Conservation (phyloP, 768 basidiomycete species). For the Leccinum boreale region DNA sequence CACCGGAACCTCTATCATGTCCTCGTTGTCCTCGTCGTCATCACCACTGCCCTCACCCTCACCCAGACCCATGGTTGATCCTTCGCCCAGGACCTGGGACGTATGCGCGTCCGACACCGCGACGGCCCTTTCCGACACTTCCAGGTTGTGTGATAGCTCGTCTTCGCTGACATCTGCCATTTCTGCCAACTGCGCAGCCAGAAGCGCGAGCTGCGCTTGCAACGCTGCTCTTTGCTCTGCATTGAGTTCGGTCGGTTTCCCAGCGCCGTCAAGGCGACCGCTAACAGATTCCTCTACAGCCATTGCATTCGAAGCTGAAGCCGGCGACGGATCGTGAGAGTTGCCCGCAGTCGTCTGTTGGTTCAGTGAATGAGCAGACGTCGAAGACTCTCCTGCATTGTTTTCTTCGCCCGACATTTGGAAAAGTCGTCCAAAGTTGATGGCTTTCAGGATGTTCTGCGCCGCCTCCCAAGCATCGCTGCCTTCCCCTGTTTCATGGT, state of each 20-base stretch:
- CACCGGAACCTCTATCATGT: constrained; percentile 30
- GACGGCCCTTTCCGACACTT: constrained; percentile 6
- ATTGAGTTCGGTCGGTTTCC: constrained; percentile 27
- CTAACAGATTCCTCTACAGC: constrained; percentile 3
- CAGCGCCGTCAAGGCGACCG: constrained; percentile 2
- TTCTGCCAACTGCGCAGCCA: constrained; percentile 72
- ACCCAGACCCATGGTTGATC: constrained; percentile 2
- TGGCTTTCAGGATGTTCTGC: constrained; percentile 72
- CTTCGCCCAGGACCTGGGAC: background rate
- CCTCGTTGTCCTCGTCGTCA: constrained; percentile 19
- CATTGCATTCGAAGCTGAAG: background rate
- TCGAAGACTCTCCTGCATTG: constrained; percentile 10
- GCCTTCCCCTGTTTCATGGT: constrained; percentile 39
- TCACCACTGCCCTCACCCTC: constrained; percentile 10
- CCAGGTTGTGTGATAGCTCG: constrained; percentile 27
- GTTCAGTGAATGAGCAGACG: background rate
- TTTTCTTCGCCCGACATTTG: constrained; percentile 35
- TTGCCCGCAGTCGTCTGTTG: background rate
- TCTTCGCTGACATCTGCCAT: constrained; percentile 46
- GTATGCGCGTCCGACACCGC: background rate
- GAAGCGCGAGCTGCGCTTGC: constrained; percentile 68
- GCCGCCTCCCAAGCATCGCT: constrained; percentile 74
- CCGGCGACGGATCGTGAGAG: constrained; percentile 5
- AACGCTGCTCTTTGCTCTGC: constrained; percentile 58
- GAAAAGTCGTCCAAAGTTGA: constrained; percentile 62